Percentiles rank a stretch among this genome's conserved stretches.
Conservation (phyloP, 2,329 filamentous ascomycete species). For the Talaromyces verruculosus region DNA sequence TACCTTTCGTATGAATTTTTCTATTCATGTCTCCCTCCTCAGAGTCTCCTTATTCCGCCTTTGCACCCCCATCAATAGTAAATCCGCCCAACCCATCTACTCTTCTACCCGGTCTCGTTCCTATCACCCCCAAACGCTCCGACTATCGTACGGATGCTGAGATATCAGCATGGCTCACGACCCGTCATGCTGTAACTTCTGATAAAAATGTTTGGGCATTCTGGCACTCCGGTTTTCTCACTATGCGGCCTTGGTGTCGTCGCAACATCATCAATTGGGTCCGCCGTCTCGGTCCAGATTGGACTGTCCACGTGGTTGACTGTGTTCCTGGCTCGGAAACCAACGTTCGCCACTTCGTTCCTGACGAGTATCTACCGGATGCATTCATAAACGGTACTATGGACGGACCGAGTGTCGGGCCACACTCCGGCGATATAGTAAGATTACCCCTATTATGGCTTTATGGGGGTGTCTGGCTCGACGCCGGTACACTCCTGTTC, state of each 20-base stretch:
- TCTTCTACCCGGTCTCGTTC: not conserved
- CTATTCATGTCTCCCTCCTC: not conserved
- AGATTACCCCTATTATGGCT: not conserved
- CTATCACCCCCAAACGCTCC: not conserved
- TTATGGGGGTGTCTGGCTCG: not conserved
- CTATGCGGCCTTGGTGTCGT: slow-evolving; percentile 42
- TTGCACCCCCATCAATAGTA: not conserved
- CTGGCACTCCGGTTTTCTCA: slow-evolving; percentile 39
- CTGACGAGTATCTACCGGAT: not conserved
- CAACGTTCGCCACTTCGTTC: not conserved
- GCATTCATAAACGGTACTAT: not conserved
- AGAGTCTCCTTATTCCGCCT: not conserved
- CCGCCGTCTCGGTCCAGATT: slow-evolving; percentile 39
- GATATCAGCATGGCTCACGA: not conserved
- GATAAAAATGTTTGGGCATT: slow-evolving; percentile 46
- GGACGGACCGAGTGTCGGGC: not conserved
- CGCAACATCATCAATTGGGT: slow-evolving; percentile 46
- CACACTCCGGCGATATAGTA: not conserved
- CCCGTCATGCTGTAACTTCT: slow-evolving; percentile 18
- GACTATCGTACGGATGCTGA: not conserved
- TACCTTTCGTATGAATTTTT: not conserved
- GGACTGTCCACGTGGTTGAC: slow-evolving; percentile 33
- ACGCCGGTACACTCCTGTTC: not conserved
- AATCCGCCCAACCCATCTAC: not conserved
- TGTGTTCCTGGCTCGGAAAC: not conserved